Conservation (phyloP, 345 rosid genomes). For the Linum lewisii region DNA sequence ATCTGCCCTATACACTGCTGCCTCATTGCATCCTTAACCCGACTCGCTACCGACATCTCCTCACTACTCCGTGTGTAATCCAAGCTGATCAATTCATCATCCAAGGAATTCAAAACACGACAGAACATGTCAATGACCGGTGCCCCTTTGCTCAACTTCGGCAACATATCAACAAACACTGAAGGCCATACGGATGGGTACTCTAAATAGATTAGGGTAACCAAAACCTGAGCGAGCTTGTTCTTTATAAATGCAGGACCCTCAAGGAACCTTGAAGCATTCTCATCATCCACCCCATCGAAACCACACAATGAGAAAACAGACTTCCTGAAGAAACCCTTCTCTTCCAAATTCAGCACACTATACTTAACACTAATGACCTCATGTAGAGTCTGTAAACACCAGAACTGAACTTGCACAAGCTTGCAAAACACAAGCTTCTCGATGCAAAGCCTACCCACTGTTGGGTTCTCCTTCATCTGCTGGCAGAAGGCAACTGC, state of each 20-base stretch:
- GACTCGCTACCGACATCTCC: constrained; percentile 55
- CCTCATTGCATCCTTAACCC: constrained; percentile 95
- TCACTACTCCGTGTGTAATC: constrained; percentile 68
- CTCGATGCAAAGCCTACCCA: constrained; percentile 58
- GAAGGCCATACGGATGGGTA: constrained; percentile 79
- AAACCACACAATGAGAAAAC: constrained; percentile 65
- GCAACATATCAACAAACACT: constrained; percentile 65
- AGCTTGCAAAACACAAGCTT: constrained; percentile 52
- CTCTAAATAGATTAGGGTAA: constrained; percentile 78
- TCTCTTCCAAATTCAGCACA: constrained; percentile 52
- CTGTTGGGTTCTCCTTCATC: constrained; percentile 42
- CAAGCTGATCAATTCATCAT: constrained; percentile 81
- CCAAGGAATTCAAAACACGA: constrained; percentile 80
- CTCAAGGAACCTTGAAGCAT: constrained; percentile 40
- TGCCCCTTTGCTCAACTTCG: constrained; percentile 49
- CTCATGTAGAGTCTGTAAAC: constrained; percentile 76
- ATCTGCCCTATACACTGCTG: constrained; percentile 84
- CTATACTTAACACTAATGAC: constrained; percentile 49
- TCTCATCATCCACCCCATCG: constrained; percentile 38
- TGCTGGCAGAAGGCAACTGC: constrained; percentile 54
- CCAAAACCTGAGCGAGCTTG: constrained; percentile 91
- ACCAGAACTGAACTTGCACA: constrained; percentile 90
- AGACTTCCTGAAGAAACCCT: constrained; percentile 41
- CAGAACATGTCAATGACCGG: constrained; percentile 83
- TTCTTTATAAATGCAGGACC: constrained; percentile 76